Percentiles rank a stretch among this genome's conserved stretches.
phyloP scores from a whole-genome alignment of 495 filamentous ascomycete species.

The Umbilicaria muhlenbergii region DNA sequence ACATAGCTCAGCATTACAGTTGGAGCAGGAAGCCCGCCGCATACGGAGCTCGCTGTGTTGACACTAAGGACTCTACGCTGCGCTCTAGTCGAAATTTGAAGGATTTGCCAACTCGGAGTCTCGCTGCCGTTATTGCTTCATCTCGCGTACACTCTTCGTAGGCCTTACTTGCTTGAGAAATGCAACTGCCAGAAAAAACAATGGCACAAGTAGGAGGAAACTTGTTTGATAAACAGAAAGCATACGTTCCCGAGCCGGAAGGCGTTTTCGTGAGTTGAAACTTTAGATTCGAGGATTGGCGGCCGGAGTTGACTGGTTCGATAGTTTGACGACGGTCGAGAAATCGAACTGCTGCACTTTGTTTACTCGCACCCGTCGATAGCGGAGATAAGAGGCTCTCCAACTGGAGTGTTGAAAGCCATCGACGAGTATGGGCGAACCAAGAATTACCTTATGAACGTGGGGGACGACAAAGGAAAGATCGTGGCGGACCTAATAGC shows the following conservation, averaged over 20 bases:
- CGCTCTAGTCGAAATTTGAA: too few species aligned
- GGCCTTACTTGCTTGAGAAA: too few species aligned
- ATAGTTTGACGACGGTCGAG: constrained; percentile 54
- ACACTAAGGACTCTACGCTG: too few species aligned
- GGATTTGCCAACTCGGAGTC: too few species aligned
- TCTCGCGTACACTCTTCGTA: too few species aligned
- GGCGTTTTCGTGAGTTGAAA: constrained; percentile 1
- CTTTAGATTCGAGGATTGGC: too few species aligned
- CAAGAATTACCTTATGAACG: constrained; percentile 60
- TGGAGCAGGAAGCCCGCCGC: too few species aligned
- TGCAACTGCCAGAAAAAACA: too few species aligned
- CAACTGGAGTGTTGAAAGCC: constrained; percentile 42
- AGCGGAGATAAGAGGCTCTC: constrained; percentile 45
- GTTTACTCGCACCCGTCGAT: constrained; percentile 43
- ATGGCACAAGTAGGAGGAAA: neutral
- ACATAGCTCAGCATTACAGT: too few species aligned
- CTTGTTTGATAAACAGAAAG: constrained; percentile 1
- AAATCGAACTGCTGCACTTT: constrained; percentile 54
- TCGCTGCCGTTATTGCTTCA: too few species aligned
- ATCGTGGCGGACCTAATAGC: constrained; percentile 49
- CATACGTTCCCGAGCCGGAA: neutral
- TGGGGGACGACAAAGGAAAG: constrained; percentile 56
- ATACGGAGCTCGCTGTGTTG: too few species aligned
- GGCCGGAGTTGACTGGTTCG: too few species aligned
- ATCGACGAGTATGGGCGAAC: constrained; percentile 59